These are phyloP conservation scores for Carnegiea gigantea DNA, from an alignment of 179 eudicot species.

Conservation along the genomic window DNA sequence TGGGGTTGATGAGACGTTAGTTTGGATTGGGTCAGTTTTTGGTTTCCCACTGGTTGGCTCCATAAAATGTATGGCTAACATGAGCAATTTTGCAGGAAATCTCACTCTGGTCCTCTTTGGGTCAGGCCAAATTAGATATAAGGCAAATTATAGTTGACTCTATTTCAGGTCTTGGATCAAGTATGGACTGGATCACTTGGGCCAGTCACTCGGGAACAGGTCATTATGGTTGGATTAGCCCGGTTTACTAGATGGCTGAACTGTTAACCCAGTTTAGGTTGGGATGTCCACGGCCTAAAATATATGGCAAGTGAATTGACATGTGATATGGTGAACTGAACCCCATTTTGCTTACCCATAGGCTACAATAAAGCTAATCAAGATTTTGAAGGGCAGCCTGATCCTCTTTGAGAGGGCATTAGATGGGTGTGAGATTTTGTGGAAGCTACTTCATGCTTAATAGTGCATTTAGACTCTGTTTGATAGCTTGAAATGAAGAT, in stretches of 20 bases:
- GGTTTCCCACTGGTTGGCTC: not conserved
- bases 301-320: too few relatives aligned
- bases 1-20: not conserved
- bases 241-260: too few relatives aligned
- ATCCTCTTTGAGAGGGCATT: not conserved
- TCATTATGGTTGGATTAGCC: too few relatives aligned
- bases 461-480: not conserved
- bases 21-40: not conserved
- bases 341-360: not conserved
- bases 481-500: not conserved
- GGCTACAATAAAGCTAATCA: not conserved
- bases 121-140: not conserved
- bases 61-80: not conserved
- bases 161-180: not conserved
- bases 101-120: not conserved
- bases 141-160: not conserved
- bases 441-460: conserved; percentile 11
- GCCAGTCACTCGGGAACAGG: not conserved
- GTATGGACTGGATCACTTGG: not conserved
- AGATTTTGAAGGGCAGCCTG: not conserved
- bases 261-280: too few relatives aligned
- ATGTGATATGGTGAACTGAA: too few relatives aligned
- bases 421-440: not conserved
- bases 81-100: not conserved
- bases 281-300: too few relatives aligned